Evolutionary conservation across 495 filamentous ascomycete genomes (phyloP).

Genomic region (Neurospora sp.): DNA sequence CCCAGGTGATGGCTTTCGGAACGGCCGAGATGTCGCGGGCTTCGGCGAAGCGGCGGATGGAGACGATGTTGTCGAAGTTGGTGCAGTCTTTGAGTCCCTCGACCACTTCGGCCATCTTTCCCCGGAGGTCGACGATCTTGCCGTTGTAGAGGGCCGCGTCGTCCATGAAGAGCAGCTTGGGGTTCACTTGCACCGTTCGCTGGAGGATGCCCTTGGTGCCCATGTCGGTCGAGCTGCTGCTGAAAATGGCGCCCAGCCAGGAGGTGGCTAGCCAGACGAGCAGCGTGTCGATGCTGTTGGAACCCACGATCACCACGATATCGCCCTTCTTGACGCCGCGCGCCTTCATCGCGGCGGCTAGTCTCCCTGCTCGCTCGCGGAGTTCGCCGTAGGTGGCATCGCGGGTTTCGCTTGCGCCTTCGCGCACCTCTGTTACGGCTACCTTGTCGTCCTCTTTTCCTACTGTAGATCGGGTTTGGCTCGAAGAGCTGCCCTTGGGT

Average conservation of each 20-base stretch:
- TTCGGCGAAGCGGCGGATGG: conserved; percentile 53
- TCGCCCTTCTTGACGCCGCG: conserved; percentile 58
- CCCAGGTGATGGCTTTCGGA: conserved; percentile 42
- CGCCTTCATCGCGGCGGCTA: conserved; percentile 53
- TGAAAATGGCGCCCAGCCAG: conserved; percentile 62
- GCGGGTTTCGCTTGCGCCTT: conserved; percentile 48
- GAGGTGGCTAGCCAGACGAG: conserved; percentile 53
- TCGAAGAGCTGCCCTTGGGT: conserved; percentile 15
- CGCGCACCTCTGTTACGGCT: conserved; percentile 61
- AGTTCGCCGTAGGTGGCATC: conserved; percentile 56
- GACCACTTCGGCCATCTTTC: conserved; percentile 60
- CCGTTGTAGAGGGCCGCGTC: conserved; percentile 72
- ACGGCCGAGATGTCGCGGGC: conserved; percentile 49
- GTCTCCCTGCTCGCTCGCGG: conserved; percentile 39
- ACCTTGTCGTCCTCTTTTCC: conserved; percentile 62
- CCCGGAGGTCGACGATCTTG: conserved; percentile 56
- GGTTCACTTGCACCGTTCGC: conserved; percentile 59
- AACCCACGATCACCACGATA: conserved; percentile 58
- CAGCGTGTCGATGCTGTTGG: conserved; percentile 65
- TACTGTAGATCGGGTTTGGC: conserved; percentile 24
- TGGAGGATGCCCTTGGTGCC: conserved; percentile 68
- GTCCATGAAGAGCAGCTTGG: conserved; percentile 64
- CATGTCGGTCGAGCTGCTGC: conserved; percentile 68
- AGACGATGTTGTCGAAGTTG: conserved; percentile 55
- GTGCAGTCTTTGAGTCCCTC: conserved; percentile 44